These are phyloP conservation scores for Prunus kanzakura DNA, from an alignment of 306 rosid species.

Conservation along the genomic window DNA sequence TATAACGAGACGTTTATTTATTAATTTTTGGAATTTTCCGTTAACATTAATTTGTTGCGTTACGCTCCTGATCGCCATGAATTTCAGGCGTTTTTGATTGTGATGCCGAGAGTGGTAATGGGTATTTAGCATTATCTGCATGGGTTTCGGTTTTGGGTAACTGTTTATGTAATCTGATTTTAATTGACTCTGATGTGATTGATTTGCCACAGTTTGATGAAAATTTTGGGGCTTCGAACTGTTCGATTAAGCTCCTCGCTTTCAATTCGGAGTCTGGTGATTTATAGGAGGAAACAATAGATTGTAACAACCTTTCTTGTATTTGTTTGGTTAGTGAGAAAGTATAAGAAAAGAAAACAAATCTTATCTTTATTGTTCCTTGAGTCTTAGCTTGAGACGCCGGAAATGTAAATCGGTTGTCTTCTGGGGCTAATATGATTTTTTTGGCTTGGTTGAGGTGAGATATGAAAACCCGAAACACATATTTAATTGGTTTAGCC, in stretches of 20 bases:
- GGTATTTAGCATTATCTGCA: background rate
- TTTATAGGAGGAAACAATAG: conserved; percentile 13
- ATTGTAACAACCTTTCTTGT: conserved; percentile 12
- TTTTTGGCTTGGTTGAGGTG: conserved; percentile 24
- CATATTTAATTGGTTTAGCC: background rate
- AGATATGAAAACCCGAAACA: background rate
- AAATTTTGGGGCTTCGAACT: conserved; percentile 19
- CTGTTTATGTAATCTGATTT: background rate
- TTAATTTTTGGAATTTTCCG: background rate
- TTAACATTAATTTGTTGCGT: conserved; percentile 11
- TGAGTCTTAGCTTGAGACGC: conserved; percentile 13
- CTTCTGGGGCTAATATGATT: conserved; percentile 6
- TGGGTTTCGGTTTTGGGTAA: conserved; percentile 33
- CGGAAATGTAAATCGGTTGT: conserved; percentile 18
- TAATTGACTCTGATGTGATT: conserved; percentile 25
- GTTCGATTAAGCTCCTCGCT: conserved; percentile 18
- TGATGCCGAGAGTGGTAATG: background rate
- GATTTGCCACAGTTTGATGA: conserved; percentile 30
- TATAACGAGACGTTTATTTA: background rate
- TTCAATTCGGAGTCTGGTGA: background rate
- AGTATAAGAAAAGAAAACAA: conserved; percentile 12
- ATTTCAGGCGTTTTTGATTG: conserved; percentile 7
- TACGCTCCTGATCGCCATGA: conserved; percentile 16
- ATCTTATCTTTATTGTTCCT: background rate
- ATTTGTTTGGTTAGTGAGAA: conserved; percentile 11